Base-by-base conservation (phyloP, 2,329 filamentous ascomycete genomes). In the Xylariales sp. region DNA sequence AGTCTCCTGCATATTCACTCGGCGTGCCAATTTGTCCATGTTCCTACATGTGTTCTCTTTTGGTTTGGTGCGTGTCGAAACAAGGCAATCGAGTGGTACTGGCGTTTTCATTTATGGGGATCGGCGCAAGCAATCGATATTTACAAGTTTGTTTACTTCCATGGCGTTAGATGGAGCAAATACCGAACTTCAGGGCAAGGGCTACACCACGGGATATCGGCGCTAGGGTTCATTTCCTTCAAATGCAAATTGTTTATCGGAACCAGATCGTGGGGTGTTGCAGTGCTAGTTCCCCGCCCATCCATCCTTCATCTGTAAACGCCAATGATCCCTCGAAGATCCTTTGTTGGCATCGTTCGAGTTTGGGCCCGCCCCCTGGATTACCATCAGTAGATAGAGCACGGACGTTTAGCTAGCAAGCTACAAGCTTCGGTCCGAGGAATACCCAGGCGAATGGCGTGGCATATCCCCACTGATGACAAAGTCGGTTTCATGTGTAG, bases 31-130 rank as follows among this genome's bases (percentile, higher is more conserved):
- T 23, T 56, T 61, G 43, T 59, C 23, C 56, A 16, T 63, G 49
- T 68, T 54, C 55, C 53, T 46, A 61, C 57, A 54, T 53, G 14
- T 57, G 14, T 57, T 60, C 56, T 65, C 48, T 49, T 58, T 46
- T 49, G 32, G 49, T 55, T n/a, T 61, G 48, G 32, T 50, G 23
- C 36, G 56, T 49, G 43, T 58, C 55, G 45, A 60, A 56, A 34
- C 41, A 56, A 55, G 50, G 43, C 41, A 49, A 36, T 36, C 43
- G 30, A 48, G 54, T 18, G 56, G 56, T 36, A 56, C 46, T 43
- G 69, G 69, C 60, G 63, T 69, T 69, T 65, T 58, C 49, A 30
- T 66, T 61, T 64, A 57, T 41, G 55, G 48, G 59, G 68, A 63
- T 64, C 62, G 64, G 65, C 60, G 49, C 63, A 64, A 60, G 53